Evolutionary conservation across 352 stramenopile genomes (phyloP).

Genomic region (Thraustochytrium striatum): DNA sequence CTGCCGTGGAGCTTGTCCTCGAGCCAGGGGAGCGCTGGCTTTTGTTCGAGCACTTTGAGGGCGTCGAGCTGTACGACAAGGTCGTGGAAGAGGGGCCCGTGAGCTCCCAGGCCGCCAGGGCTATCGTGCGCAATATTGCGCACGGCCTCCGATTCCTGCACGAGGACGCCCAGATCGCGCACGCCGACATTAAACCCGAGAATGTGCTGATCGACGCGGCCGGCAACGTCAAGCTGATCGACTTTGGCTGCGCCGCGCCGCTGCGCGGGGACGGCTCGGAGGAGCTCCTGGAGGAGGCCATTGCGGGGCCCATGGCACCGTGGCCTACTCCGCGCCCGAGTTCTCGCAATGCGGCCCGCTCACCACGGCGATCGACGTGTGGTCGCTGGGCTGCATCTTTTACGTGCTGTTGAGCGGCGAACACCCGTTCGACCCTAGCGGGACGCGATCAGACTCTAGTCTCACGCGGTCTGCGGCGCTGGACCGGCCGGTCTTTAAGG

Average conservation of each 20-base stretch:
- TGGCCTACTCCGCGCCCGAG: conserved; percentile 31
- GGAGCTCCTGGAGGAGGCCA: too few species aligned
- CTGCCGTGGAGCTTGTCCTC: not conserved
- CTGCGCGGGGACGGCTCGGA: not conserved
- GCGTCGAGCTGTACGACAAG: conserved; percentile 15
- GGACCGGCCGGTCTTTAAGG: conserved; percentile 7
- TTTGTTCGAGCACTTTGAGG: conserved; percentile 9
- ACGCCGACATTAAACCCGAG: conserved; percentile 51
- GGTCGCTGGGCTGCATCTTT: conserved; percentile 80
- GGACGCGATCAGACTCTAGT: not conserved
- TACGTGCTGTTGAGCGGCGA: conserved; percentile 80
- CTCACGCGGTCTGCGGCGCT: not conserved
- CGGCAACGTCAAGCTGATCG: conserved; percentile 53
- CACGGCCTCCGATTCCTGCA: conserved; percentile 6
- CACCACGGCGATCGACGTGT: conserved; percentile 79
- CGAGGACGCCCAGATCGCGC: conserved; percentile 27
- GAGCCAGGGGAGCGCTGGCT: not conserved
- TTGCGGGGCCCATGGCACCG: not conserved
- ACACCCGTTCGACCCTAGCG: conserved; percentile 67
- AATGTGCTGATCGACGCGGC: conserved; percentile 51
- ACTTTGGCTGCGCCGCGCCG: conserved; percentile 51
- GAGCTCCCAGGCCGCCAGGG: not conserved
- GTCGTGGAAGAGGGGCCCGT: conserved; percentile 16
- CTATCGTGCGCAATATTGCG: not conserved
- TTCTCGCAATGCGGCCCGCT: conserved; percentile 55